Percentiles rank a stretch among this genome's conserved stretches.
phyloP scores from a whole-genome alignment of 768 basidiomycete species.

The Imleria badia region DNA sequence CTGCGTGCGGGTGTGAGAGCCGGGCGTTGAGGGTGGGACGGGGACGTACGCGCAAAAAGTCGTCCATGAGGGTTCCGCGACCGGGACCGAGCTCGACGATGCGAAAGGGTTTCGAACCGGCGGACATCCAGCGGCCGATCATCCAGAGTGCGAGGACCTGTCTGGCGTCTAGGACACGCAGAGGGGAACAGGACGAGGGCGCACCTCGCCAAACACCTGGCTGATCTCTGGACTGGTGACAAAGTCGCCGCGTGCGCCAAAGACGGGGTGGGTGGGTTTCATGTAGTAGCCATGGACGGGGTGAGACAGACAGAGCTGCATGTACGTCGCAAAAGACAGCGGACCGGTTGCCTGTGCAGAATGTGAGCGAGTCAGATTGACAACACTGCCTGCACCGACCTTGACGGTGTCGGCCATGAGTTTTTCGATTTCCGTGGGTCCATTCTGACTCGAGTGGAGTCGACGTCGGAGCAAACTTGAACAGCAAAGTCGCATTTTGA shows the following conservation, averaged over 20 bases:
- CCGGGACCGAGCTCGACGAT: slow-evolving; percentile 94
- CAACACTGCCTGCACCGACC: slow-evolving; percentile 34
- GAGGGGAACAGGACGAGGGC: slow-evolving; percentile 19
- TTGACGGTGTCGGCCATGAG: slow-evolving; percentile 71
- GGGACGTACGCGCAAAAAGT: slow-evolving; percentile 70
- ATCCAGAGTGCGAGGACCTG: slow-evolving; percentile 91
- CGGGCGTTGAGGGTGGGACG: background rate
- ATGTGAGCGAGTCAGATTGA: background rate
- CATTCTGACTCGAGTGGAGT: background rate
- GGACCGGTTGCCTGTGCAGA: slow-evolving; percentile 77
- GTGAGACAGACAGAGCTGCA: slow-evolving; percentile 88
- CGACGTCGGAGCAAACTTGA: slow-evolving; percentile 9
- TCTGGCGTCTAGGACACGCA: slow-evolving; percentile 10
- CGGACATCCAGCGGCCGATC: slow-evolving; percentile 66
- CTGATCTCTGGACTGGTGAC: slow-evolving; percentile 96
- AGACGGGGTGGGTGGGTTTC: slow-evolving; percentile 67
- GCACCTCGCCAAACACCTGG: slow-evolving; percentile 94
- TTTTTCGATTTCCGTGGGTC: slow-evolving; percentile 54
- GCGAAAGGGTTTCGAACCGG: slow-evolving; percentile 55
- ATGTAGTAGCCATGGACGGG: slow-evolving; percentile 94
- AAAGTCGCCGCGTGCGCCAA: slow-evolving; percentile 89
- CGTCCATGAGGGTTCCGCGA: slow-evolving; percentile 86
- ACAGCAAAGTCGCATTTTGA: slow-evolving; percentile 12
- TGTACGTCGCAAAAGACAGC: slow-evolving; percentile 83
- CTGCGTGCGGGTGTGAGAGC: slow-evolving; percentile 30